phyloP scores from a whole-genome alignment of 345 rosid species.

The Camelina neglecta region DNA sequence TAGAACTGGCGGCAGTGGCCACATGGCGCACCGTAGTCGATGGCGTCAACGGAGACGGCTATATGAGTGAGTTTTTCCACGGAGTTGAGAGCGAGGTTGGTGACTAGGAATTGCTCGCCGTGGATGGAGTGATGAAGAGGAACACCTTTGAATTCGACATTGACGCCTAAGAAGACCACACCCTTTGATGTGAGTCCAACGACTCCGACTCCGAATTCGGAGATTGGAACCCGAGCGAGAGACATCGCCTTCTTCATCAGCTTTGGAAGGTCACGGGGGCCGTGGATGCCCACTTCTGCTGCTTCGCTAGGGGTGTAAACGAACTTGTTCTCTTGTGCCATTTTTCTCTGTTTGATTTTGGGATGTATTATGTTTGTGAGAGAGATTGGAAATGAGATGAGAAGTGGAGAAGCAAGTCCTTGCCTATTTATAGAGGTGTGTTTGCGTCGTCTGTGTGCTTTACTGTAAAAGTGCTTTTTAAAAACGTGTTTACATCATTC shows the following conservation, averaged over 20 bases:
- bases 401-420: not conserved
- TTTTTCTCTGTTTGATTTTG: conserved; percentile 42
- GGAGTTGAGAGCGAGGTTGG: conserved; percentile 67
- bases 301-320: not conserved
- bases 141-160: conserved; percentile 75
- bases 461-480: not conserved
- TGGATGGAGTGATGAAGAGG: conserved; percentile 80
- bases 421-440: conserved; percentile 7
- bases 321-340: conserved; percentile 43
- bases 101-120: conserved; percentile 90
- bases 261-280: not conserved
- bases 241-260: not conserved
- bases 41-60: conserved; percentile 55
- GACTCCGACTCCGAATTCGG: conserved; percentile 64
- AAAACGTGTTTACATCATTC: not conserved
- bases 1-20: conserved; percentile 95
- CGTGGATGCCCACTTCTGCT: not conserved
- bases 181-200: conserved; percentile 77
- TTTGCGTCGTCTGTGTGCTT: not conserved
- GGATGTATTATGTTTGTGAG: not conserved
- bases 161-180: conserved; percentile 71
- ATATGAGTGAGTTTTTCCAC: conserved; percentile 54
- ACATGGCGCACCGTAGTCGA: conserved; percentile 62
- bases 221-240: conserved; percentile 53
- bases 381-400: conserved; percentile 8